These are phyloP conservation scores for Ceratobasidium sp. DNA, from an alignment of 1,284 basidiomycete genomes.

Conservation along the genomic window DNA sequence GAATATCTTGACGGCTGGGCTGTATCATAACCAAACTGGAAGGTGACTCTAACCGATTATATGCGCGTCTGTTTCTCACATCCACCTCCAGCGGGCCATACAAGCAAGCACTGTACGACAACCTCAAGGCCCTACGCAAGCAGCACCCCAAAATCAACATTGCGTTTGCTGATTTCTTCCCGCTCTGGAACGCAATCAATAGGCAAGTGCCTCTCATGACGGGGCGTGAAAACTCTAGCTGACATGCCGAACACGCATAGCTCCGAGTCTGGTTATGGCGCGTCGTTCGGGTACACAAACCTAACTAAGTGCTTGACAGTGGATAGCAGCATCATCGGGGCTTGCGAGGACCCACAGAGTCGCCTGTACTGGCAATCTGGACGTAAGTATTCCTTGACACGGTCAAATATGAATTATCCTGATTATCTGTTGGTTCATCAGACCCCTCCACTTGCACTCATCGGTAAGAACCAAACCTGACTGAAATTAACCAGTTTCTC, in stretches of 20 bases:
- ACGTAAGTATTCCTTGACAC: slow-evolving; percentile 30
- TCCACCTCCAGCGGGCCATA: slow-evolving; percentile 32
- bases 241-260: neutral
- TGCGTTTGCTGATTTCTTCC: slow-evolving; percentile 38
- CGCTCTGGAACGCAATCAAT: slow-evolving; percentile 37
- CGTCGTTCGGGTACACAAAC: slow-evolving; percentile 36
- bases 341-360: slow-evolving; percentile 33
- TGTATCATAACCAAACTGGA: slow-evolving; percentile 40
- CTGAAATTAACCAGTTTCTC: neutral
- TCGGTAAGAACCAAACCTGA: slow-evolving; percentile 24
- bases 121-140: slow-evolving; percentile 33
- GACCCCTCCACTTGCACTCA: slow-evolving; percentile 41
- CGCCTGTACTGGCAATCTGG: slow-evolving; percentile 40
- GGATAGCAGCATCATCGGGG: slow-evolving; percentile 39
- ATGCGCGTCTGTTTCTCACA: neutral
- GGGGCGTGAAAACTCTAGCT: neutral
- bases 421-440: neutral
- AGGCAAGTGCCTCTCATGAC: neutral
- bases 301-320: slow-evolving; percentile 33
- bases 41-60: slow-evolving; percentile 17
- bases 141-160: slow-evolving; percentile 32
- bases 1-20: slow-evolving; percentile 37
- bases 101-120: slow-evolving; percentile 39
- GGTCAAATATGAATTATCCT: neutral
- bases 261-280: slow-evolving; percentile 16